Base-by-base conservation (phyloP, 2,329 filamentous ascomycete genomes). In the Trichoderma sp. region DNA sequence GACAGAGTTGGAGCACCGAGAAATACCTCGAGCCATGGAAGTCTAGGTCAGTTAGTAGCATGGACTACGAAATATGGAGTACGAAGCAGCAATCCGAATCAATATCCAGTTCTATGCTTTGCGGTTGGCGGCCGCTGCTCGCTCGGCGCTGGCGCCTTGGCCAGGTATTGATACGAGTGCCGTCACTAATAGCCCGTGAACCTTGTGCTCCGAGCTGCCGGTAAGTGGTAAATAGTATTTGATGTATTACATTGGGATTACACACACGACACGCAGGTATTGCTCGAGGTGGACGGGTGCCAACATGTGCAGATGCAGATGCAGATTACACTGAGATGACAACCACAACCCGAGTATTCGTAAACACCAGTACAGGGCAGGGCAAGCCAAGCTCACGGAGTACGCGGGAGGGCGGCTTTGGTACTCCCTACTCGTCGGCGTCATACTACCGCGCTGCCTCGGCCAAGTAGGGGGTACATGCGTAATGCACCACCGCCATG, bases 371-470 rank as follows among this genome's bases (percentile, higher is more conserved):
- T 7, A 17, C 36, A 36, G 34, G 34, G 34, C 34, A 36, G 34
- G 34, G 34, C 36, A 36, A 55, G n/a, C 17, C 28, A 53, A 47
- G 62, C 43, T 36, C 64, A 39, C 64, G 64, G 64, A 67, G 64
- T 61, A 20, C 66, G 43, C 53, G 53, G 55, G 36, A 68, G 34
- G 55, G 57, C 47, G 57, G 55, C 68, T 32, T 30, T 57, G 58
- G 68, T 70, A 70, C 68, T 47, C 47, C 68, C 43, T 70, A 70
- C 68, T 64, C 68, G 47, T 55, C 50, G 53, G 68, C 59, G 66
- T 69, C 66, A 69, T 62, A 69, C 66, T 53, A 57, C 57, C 39
- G 43, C 57, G 66, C 66, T 32, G 66, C 57, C 57, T 61, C 36
- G 20, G 34, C 66, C 26, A 69, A 69, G 66, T 69, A 69, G 66